Base-by-base conservation (phyloP, 345 rosid species). In the Eucalyptus lansdowneana region DNA sequence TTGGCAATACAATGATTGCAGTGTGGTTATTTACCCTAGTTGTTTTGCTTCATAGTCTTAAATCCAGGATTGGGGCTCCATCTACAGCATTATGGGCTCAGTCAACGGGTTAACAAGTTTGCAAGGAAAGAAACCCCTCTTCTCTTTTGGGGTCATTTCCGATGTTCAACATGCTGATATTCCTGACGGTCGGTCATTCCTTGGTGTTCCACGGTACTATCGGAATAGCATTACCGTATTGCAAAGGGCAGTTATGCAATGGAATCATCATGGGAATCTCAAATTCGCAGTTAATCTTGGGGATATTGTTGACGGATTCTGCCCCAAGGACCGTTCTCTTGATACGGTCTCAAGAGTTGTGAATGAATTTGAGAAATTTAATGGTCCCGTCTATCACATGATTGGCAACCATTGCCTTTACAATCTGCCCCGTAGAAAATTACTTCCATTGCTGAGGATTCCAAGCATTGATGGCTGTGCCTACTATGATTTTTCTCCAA, bases 401-500 rank as follows among this genome's bases (percentile, higher is more conserved):
- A 97, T 98, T 87, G 99, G 99, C 19, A 97, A 98, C 89, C 99
- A 98, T 90, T 97, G 99, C 88, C 96, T 97, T n/a, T 98, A 98
- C 93, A 98, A 98, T 91, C 98, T 98, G 91, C 96, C 96, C 24
- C 96, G 99, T 15, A 93, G 92, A 85, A 90, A 94, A 90, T 86
- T 97, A 86, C 97, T 97, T 86, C 98, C 99, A 4, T 90, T 98
- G 9, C 92, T 98, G 89, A 95, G 95, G 88, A 97, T 97, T 87
- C 94, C 92, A 4, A 91, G 91, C 89, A 53, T 44, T 62, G 93
- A 92, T 87, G 91, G 92, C 15, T 91, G 83, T 86, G 99, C 98
- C 53, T 97, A 96, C 92, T 98, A 98, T 89, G 99, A 97, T 42
- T 96, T 98, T 67, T 96, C 98, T 31, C 99, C 99, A 19, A 86